Base-by-base conservation (phyloP, 1,139 yeast species). In the Entelexis paramagnoliae region DNA sequence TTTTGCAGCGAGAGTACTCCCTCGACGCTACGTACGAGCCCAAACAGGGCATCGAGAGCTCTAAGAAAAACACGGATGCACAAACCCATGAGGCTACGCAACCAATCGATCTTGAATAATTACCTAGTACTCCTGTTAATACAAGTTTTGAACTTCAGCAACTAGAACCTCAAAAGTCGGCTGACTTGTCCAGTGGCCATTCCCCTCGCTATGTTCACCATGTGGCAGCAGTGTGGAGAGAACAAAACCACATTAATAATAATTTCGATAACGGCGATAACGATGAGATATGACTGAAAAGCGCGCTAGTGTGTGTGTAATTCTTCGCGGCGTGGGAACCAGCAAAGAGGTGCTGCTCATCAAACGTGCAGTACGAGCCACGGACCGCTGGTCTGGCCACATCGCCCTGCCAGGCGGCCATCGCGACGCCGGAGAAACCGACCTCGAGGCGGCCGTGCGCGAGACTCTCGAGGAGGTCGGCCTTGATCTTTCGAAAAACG, bases 341-440 rank as follows among this genome's bases (percentile, higher is more conserved):
- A 43, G 36, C 20, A 49, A 65, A n/a, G 68, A 70, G 50, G 50
- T 70, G 8, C 62, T 70, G 32, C 62, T 70, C 48, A 70, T 70
- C 50, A 69, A 68, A 45, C 64, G 73, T 8, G 63, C 72, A 0
- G 55, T 62, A 1, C 60, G 70, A 20, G 59, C 57, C 6, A 58
- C 68, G 2, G 73, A 70, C 51, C 59, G 71, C n/a, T 70, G 73
- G 73, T 68, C 72, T 5, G 69, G 71, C 13, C 73, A 70, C 55
- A 64, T 70, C 42, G 73, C 73, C 1, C 54, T 70, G 1, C 73
- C 73, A 0, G 73, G 73, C 2, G 73, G 73, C 2, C 60, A 65
- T 22, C 61, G 69, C 13, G 73, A 70, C 44, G 62, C 65, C 3
- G 66, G 60, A 7, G 73, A 68, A 48, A 63, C 58, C 19, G 59